These are phyloP conservation scores for Fusarium chuoi DNA, from an alignment of 2,329 filamentous ascomycete species.

Conservation along the genomic window DNA sequence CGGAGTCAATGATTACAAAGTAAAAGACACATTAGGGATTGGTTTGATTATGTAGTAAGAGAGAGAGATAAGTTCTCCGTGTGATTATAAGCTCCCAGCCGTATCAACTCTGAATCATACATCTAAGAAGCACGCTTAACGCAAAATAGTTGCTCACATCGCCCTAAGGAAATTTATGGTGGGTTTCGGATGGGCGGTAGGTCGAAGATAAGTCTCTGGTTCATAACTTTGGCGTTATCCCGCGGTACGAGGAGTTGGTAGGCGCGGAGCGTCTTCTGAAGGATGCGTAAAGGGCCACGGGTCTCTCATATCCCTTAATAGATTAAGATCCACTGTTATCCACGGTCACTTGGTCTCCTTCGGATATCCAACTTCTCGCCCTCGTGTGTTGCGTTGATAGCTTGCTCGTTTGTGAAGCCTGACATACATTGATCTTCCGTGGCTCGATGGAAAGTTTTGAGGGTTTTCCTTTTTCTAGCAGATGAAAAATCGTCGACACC, in stretches of 20 bases:
- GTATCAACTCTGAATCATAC: neutral
- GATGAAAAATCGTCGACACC: too few relatives aligned
- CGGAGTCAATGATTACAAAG: neutral
- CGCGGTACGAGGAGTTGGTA: neutral
- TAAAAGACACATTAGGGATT: neutral
- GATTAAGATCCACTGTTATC: neutral
- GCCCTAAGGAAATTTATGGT: neutral
- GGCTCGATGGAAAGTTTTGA: neutral
- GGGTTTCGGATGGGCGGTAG: neutral
- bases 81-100: fast-evolving
- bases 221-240: neutral
- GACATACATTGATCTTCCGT: neutral
- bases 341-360: neutral
- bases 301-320: neutral
- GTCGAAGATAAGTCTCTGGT: neutral
- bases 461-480: neutral
- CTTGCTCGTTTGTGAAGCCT: neutral
- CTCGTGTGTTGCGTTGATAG: fast-evolving
- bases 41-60: neutral
- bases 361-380: neutral
- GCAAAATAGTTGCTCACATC: fast-evolving
- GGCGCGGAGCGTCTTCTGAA: neutral
- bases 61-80: fast-evolving
- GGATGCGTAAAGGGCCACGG: fast-evolving
- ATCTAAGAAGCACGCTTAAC: neutral